These are phyloP conservation scores for Pueraria montana DNA, from an alignment of 306 rosid genomes.

Conservation along the genomic window DNA sequence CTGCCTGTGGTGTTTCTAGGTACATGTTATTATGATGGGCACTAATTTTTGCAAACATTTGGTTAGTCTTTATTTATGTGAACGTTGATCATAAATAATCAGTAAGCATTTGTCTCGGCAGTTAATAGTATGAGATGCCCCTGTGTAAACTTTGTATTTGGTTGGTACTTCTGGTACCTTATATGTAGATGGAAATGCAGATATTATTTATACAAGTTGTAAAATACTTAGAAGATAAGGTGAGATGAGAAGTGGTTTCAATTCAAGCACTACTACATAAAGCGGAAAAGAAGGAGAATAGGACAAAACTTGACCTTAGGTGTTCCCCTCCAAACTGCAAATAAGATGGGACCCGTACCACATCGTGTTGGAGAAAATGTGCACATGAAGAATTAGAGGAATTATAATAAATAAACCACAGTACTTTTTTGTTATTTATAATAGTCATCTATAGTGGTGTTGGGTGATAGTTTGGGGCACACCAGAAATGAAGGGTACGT, in stretches of 20 bases:
- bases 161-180: too few relatives aligned
- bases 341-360: slow-evolving; percentile 50
- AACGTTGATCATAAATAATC: too few relatives aligned
- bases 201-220: slow-evolving; percentile 43
- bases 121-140: too few relatives aligned
- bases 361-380: slow-evolving; percentile 43
- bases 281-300: slow-evolving; percentile 29
- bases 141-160: too few relatives aligned
- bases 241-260: slow-evolving; percentile 45
- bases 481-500: slow-evolving; percentile 20
- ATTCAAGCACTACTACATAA: slow-evolving; percentile 43
- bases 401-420: background rate
- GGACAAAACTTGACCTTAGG: slow-evolving; percentile 56
- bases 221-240: slow-evolving; percentile 50
- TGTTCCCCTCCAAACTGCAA: slow-evolving; percentile 56
- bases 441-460: slow-evolving; percentile 6
- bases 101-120: too few relatives aligned
- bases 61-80: too few relatives aligned
- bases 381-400: slow-evolving; percentile 7
- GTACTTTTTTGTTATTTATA: slow-evolving; percentile 7
- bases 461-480: background rate
- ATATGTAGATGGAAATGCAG: slow-evolving; percentile 12
- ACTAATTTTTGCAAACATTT: too few relatives aligned
- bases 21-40: too few relatives aligned
- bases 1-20: too few relatives aligned